A percentile compares a stretch with the other conserved stretches of the same genome.
phyloP scores from a whole-genome alignment of 2,329 filamentous ascomycete species.

The Thielaviopsis euricoi region DNA sequence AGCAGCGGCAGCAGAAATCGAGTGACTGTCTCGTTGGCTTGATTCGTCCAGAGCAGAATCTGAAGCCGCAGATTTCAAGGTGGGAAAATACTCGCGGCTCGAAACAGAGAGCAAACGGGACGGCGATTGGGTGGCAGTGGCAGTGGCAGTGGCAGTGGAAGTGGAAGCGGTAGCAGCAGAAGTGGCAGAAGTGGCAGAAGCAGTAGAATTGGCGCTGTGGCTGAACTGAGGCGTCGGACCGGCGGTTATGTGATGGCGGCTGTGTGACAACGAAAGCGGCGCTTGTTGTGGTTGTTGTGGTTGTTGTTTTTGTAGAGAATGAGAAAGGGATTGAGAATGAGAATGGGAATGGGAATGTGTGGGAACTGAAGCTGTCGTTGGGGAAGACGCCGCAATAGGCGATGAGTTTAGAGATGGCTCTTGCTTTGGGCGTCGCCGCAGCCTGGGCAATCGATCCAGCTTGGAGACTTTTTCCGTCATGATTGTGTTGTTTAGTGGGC shows the following conservation, averaged over 20 bases:
- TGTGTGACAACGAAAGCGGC: background rate
- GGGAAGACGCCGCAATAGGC: background rate
- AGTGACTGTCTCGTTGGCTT: background rate
- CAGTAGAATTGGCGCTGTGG: background rate
- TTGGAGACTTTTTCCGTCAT: slow-evolving; percentile 1
- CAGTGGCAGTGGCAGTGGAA: background rate
- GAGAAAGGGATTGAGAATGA: background rate
- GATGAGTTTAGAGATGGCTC: slow-evolving; percentile 12
- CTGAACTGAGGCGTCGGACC: background rate
- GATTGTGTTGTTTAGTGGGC: background rate
- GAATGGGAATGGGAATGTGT: background rate
- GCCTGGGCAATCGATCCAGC: slow-evolving; percentile 28
- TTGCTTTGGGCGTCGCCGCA: slow-evolving; percentile 28
- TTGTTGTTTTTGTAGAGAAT: background rate
- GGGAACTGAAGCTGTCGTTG: background rate
- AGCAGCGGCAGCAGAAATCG: background rate
- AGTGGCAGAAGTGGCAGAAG: background rate
- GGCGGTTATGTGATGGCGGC: background rate
- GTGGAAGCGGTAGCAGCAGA: background rate
- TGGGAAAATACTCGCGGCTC: slow-evolving; percentile 13
- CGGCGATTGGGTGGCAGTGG: slow-evolving; percentile 13
- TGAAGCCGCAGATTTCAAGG: slow-evolving; percentile 10
- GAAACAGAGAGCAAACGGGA: slow-evolving; percentile 16
- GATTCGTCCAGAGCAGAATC: slow-evolving; percentile 1
- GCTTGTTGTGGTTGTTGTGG: background rate